Conservation (phyloP, 2,329 filamentous ascomycete genomes). For the Cryphonectria nitschkei region DNA sequence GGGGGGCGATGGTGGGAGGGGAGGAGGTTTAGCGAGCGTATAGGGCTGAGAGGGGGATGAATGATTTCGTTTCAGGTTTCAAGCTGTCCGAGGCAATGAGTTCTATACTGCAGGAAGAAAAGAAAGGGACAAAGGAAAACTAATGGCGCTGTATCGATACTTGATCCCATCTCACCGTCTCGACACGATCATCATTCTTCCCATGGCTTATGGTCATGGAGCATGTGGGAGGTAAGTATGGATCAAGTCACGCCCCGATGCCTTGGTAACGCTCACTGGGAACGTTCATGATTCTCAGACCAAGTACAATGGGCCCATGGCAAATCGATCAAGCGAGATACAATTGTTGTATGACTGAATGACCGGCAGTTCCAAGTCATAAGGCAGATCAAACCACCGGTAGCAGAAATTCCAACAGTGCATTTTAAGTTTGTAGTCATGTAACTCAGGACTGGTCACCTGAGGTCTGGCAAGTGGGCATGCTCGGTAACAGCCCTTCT, state of each 20-base stretch:
- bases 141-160: neutral
- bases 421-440: neutral
- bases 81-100: neutral
- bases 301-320: neutral
- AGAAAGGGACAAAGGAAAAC: neutral
- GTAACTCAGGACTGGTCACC: neutral
- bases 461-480: neutral
- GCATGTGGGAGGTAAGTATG: neutral
- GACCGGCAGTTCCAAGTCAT: neutral
- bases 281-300: neutral
- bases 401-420: neutral
- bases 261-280: neutral
- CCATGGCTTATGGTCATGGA: neutral
- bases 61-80: neutral
- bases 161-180: neutral
- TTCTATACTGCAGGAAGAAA: neutral
- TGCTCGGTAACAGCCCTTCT: neutral
- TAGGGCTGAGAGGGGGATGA: conserved; percentile 2
- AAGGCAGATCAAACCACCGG: neutral
- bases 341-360: neutral
- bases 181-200: neutral
- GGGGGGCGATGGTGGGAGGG: neutral
- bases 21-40: neutral
- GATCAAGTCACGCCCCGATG: neutral
- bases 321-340: neutral